Conservation (phyloP, 208 protist genomes). For the Endotrypanum monterogeii region DNA sequence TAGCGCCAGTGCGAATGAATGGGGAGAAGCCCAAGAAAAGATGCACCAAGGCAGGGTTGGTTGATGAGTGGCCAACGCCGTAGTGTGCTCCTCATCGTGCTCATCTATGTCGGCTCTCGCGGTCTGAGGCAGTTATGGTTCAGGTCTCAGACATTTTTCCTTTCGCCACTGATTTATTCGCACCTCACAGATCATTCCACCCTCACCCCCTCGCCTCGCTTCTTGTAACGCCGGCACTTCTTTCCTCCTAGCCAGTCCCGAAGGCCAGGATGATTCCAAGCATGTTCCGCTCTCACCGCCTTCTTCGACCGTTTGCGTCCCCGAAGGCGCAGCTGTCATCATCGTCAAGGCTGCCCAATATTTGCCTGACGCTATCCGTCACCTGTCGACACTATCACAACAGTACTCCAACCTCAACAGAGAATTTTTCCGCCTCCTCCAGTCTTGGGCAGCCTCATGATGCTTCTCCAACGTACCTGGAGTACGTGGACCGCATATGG, state of each 20-base stretch:
- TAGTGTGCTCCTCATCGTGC: background rate
- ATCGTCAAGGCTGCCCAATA: background rate
- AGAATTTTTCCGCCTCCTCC: background rate
- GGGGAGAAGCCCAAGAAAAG: background rate
- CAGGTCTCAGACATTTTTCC: background rate
- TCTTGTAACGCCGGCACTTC: background rate
- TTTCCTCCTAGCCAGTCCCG: background rate
- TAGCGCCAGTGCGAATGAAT: background rate
- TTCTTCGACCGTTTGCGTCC: background rate
- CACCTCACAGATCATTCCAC: background rate
- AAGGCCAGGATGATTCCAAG: background rate
- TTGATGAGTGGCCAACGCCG: background rate
- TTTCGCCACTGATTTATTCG: background rate
- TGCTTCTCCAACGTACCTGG: slow-evolving; percentile 46
- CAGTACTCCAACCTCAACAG: background rate
- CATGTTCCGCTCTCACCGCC: slow-evolving; percentile 19
- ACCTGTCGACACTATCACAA: slow-evolving; percentile 1
- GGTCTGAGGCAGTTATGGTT: background rate
- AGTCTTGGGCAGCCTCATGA: background rate
- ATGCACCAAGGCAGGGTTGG: background rate
- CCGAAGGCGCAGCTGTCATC: background rate
- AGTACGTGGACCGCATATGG: slow-evolving; percentile 63
- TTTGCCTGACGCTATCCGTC: background rate
- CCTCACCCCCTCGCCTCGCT: background rate
- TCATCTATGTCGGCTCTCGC: background rate